phyloP scores from a whole-genome alignment of 2,329 filamentous ascomycete genomes.

The Monosporascus cannonballus region DNA sequence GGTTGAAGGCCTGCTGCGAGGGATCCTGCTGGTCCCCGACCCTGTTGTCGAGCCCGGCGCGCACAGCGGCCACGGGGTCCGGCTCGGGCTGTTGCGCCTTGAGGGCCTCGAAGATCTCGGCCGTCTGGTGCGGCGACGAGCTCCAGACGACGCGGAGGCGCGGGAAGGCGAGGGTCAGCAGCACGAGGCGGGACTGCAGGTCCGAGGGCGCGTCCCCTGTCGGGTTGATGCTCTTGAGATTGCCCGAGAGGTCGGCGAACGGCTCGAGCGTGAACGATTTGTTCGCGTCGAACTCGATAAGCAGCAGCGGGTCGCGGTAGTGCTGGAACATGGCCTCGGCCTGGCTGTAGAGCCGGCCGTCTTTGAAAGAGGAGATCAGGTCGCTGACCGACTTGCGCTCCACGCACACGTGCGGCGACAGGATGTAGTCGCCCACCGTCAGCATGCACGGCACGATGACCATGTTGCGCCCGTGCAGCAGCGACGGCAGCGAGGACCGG shows the following conservation, averaged over 20 bases:
- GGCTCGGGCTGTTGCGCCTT: conserved; percentile 88
- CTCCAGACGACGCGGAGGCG: conserved; percentile 90
- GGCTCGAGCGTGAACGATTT: conserved; percentile 94
- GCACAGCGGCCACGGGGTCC: conserved; percentile 80
- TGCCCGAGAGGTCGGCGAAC: conserved; percentile 61
- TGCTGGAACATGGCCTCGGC: conserved; percentile 91
- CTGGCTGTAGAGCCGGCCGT: conserved; percentile 87
- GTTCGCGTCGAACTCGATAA: conserved; percentile 97
- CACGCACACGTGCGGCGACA: conserved; percentile 85
- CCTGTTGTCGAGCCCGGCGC: conserved; percentile 66
- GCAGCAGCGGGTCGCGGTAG: conserved; percentile 82
- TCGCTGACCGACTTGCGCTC: conserved; percentile 93
- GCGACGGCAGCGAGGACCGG: conserved; percentile 81
- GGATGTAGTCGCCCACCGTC: conserved; percentile 92
- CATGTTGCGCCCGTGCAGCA: conserved; percentile 85
- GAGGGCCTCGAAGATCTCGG: conserved; percentile 90
- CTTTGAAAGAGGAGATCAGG: conserved; percentile 83
- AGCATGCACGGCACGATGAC: conserved; percentile 90
- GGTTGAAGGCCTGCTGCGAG: conserved; percentile 65
- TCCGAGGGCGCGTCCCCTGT: conserved; percentile 58
- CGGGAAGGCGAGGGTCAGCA: conserved; percentile 88
- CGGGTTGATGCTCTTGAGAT: conserved; percentile 56
- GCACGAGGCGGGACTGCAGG: conserved; percentile 84
- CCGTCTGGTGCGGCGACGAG: conserved; percentile 87
- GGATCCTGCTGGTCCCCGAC: conserved; percentile 44